Conservation (phyloP, 139 green algal genomes). For the Coelastrella sp. region DNA sequence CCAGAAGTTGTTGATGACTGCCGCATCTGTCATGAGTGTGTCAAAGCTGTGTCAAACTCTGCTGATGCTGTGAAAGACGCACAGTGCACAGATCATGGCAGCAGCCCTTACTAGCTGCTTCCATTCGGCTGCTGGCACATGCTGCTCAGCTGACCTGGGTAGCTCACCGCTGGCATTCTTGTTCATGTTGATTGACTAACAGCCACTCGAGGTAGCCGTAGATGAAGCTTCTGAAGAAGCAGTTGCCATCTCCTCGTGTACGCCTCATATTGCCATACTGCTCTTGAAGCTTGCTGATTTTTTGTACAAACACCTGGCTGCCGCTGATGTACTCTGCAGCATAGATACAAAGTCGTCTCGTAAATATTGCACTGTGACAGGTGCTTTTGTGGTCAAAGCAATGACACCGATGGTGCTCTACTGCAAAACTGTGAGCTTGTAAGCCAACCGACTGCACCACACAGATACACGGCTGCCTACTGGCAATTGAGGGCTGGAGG, state of each 20-base stretch:
- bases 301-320: slow-evolving; percentile 79
- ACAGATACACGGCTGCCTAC: background rate
- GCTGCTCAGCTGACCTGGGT: background rate
- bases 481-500: background rate
- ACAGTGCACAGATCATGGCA: too few relatives aligned
- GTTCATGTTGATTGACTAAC: slow-evolving; percentile 58
- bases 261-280: slow-evolving; percentile 73
- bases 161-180: slow-evolving; percentile 70
- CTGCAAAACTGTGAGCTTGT: too few relatives aligned
- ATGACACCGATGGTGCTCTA: background rate
- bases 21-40: too few relatives aligned
- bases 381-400: background rate
- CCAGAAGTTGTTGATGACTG: too few relatives aligned
- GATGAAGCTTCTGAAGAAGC: slow-evolving; percentile 84
- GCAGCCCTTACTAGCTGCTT: too few relatives aligned
- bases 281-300: slow-evolving; percentile 72
- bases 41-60: too few relatives aligned
- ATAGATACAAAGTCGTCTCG: background rate
- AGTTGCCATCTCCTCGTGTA: slow-evolving; percentile 83
- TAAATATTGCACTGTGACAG: background rate
- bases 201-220: slow-evolving; percentile 87
- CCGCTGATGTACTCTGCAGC: slow-evolving; percentile 77
- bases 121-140: background rate
- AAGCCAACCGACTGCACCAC: background rate
- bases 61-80: too few relatives aligned